Conservation (phyloP, 2,329 filamentous ascomycete species). For the Sarocladiaceae sp. region DNA sequence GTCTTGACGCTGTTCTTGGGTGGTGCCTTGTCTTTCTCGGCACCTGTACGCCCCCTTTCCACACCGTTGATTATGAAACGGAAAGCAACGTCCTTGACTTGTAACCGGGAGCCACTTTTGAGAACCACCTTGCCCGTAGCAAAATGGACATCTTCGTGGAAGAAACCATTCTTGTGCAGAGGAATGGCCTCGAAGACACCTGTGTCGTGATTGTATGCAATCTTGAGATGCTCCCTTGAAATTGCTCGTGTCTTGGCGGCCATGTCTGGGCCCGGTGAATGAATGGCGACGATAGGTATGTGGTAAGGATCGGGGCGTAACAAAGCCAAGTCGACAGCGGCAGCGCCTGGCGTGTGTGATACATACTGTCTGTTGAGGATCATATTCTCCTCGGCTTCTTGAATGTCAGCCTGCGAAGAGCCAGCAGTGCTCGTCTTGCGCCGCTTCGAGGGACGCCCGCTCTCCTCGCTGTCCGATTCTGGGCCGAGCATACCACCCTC, state of each 20-base stretch:
- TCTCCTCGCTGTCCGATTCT: slow-evolving; percentile 49
- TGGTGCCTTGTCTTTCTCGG: slow-evolving; percentile 44
- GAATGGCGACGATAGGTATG: slow-evolving; percentile 64
- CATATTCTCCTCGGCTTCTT: slow-evolving; percentile 38
- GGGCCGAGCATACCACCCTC: slow-evolving; percentile 63
- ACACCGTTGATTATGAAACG: slow-evolving; percentile 62
- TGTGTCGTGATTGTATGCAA: slow-evolving; percentile 59
- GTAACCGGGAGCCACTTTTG: slow-evolving; percentile 58
- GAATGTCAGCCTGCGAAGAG: slow-evolving; percentile 33
- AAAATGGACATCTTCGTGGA: slow-evolving; percentile 52
- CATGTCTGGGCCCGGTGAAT: slow-evolving; percentile 58
- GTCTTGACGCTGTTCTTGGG: slow-evolving; percentile 41
- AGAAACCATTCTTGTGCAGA: slow-evolving; percentile 61
- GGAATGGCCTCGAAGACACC: slow-evolving; percentile 59
- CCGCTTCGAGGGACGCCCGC: slow-evolving; percentile 38
- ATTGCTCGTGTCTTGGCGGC: slow-evolving; percentile 62
- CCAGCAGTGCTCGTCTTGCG: slow-evolving; percentile 39
- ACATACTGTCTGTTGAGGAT: slow-evolving; percentile 53
- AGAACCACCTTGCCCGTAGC: slow-evolving; percentile 43
- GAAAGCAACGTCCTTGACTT: slow-evolving; percentile 66
- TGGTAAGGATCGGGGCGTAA: slow-evolving; percentile 55
- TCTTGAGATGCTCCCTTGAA: slow-evolving; percentile 66
- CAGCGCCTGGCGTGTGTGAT: slow-evolving; percentile 52
- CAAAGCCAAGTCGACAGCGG: slow-evolving; percentile 51
- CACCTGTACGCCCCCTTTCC: slow-evolving; percentile 50